A percentile compares a stretch with the other conserved stretches of the same genome.
Conservation (phyloP, 2,329 filamentous ascomycete species). For the Knoxdaviesia proteae region DNA sequence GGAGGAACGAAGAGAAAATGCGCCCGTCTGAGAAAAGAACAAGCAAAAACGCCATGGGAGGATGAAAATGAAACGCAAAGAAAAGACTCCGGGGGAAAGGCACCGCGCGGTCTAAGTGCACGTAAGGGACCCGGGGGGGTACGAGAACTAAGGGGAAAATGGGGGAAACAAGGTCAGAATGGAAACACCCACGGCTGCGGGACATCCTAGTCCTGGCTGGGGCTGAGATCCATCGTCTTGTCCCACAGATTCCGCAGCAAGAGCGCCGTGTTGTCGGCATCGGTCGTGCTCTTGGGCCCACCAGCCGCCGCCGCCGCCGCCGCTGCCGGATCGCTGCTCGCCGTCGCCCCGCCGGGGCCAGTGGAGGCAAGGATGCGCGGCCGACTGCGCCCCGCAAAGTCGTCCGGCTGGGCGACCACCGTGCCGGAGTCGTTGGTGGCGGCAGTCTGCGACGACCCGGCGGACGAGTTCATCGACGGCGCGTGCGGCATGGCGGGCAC, state of each 20-base stretch:
- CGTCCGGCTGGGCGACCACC: conserved; percentile 24
- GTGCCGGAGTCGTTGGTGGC: conserved; percentile 7
- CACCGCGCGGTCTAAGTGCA: no score
- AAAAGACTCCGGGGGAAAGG: background rate
- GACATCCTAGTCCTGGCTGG: conserved; percentile 25
- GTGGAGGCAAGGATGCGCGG: no score
- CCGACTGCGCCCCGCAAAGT: background rate
- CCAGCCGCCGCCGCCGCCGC: no score
- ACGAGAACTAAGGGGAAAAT: no score
- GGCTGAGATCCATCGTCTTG: conserved; percentile 34
- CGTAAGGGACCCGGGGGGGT: no score
- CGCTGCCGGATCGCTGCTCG: no score
- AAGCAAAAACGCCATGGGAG: background rate
- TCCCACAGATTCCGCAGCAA: conserved; percentile 40
- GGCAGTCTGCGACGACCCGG: conserved; percentile 17
- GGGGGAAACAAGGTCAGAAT: background rate
- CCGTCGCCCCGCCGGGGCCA: no score
- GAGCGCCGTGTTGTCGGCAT: conserved; percentile 27
- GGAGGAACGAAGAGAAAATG: background rate
- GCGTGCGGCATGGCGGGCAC: background rate
- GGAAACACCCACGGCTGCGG: background rate
- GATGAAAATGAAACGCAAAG: background rate
- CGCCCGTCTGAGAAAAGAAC: no score
- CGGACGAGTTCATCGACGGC: background rate
- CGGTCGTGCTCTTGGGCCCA: conserved; percentile 10